phyloP scores from a whole-genome alignment of 202 grass and related monocot species.

The Musa balbisiana region DNA sequence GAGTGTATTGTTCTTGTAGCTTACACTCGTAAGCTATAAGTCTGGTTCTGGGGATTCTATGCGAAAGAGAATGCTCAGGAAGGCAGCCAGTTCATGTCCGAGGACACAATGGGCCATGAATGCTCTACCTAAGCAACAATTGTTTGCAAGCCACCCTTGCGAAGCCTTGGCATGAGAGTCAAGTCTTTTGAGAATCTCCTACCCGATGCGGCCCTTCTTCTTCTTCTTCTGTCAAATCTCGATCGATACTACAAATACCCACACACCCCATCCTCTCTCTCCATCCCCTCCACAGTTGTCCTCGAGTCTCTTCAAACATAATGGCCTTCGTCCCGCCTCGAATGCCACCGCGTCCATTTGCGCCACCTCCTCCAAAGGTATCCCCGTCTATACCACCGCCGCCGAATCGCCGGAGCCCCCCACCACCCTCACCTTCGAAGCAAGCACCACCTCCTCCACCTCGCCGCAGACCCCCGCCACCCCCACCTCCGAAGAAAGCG shows the following conservation, averaged over 20 bases:
- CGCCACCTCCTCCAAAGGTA: conserved; percentile 25
- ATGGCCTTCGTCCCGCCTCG: conserved; percentile 29
- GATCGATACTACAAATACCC: conserved; percentile 23
- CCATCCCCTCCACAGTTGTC: background rate
- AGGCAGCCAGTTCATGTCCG: no score
- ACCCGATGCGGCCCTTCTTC: no score
- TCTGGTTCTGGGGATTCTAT: no score
- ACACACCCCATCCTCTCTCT: background rate
- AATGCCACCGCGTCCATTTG: conserved; percentile 27
- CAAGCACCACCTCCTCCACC: conserved; percentile 19
- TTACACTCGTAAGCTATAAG: background rate
- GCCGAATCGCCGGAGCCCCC: background rate
- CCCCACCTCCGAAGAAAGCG: background rate
- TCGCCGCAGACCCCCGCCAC: conserved; percentile 21
- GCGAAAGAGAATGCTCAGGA: no score
- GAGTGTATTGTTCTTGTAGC: no score
- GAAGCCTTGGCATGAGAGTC: conserved; percentile 66
- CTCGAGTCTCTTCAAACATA: background rate
- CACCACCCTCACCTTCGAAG: conserved; percentile 24
- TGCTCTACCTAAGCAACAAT: conserved; percentile 35
- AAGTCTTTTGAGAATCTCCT: conserved; percentile 33
- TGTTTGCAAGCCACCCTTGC: conserved; percentile 53
- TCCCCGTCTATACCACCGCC: conserved; percentile 13
- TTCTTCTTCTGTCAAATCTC: background rate
- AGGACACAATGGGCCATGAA: no score